Percentiles rank a stretch among this genome's conserved stretches.
phyloP scores from a whole-genome alignment of 805 yeast species.

The Hanseniaspora nectarophila region DNA sequence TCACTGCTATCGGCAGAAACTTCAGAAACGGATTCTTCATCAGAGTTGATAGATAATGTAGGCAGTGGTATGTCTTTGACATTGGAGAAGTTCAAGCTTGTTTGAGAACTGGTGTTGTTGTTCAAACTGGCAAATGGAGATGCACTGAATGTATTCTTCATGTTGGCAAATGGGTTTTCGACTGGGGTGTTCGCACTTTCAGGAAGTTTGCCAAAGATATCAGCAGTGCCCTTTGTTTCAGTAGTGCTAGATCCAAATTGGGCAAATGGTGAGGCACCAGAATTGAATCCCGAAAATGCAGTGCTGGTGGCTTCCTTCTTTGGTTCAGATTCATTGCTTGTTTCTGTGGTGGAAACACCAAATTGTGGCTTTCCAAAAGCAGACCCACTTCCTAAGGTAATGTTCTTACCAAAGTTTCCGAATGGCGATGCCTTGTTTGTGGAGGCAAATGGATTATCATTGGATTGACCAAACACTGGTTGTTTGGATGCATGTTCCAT shows the following conservation, averaged over 20 bases:
- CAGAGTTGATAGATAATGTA: not conserved
- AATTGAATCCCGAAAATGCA: constrained; percentile 16
- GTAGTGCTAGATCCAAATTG: no score
- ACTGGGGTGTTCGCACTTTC: not conserved
- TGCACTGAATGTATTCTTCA: not conserved
- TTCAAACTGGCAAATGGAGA: constrained; percentile 7
- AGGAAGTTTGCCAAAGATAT: not conserved
- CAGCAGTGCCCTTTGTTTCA: not conserved
- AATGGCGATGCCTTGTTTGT: not conserved
- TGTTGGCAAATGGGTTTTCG: not conserved
- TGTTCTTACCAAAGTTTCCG: not conserved
- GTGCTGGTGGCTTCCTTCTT: not conserved
- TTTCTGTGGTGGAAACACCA: constrained; percentile 18
- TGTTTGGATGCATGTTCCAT: not conserved
- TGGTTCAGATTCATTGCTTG: constrained; percentile 17
- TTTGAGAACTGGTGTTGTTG: not conserved
- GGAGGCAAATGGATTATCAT: not conserved
- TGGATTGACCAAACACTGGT: not conserved
- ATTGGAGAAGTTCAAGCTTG: not conserved
- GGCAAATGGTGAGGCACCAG: constrained; percentile 15
- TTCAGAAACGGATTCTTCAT: no score
- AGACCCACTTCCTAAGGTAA: not conserved
- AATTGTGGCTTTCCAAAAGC: constrained; percentile 20
- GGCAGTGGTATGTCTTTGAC: not conserved
- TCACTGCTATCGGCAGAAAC: not conserved